phyloP scores from a whole-genome alignment of 306 rosid genomes.

The Quillaja saponaria region DNA sequence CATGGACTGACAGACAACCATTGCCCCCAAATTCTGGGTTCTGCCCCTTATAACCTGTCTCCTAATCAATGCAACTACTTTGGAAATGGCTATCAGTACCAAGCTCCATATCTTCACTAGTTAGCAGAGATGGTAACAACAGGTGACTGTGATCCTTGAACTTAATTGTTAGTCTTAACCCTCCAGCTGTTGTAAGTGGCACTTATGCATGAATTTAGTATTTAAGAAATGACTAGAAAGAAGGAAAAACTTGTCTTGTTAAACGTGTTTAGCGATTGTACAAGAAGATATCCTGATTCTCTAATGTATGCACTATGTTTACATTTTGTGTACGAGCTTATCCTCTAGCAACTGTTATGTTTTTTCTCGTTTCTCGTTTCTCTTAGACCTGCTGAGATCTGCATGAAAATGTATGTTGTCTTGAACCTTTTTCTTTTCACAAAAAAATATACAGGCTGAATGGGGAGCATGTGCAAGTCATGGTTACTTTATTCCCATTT shows the following conservation, averaged over 20 bases:
- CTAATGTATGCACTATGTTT: constrained; percentile 71
- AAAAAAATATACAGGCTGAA: no score
- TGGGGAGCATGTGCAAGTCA: no score
- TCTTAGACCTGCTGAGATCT: constrained; percentile 5
- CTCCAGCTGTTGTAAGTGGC: constrained; percentile 58
- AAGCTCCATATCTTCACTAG: constrained; percentile 90
- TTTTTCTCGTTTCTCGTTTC: background rate
- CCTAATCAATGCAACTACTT: constrained; percentile 85
- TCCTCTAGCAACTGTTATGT: constrained; percentile 31
- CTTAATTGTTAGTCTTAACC: constrained; percentile 82
- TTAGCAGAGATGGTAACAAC: constrained; percentile 49
- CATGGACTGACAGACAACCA: constrained; percentile 73
- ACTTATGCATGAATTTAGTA: constrained; percentile 67
- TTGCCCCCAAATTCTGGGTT: constrained; percentile 60
- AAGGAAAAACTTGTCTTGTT: constrained; percentile 41
- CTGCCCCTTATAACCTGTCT: constrained; percentile 70
- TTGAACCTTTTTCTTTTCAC: no score
- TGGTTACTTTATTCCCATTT: no score
- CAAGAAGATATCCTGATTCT: constrained; percentile 58
- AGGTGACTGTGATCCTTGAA: constrained; percentile 57
- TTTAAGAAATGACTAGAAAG: constrained; percentile 33
- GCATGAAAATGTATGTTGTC: background rate
- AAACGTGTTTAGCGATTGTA: constrained; percentile 59
- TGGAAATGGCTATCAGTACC: constrained; percentile 89
- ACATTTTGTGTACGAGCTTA: constrained; percentile 52